Base-by-base conservation (phyloP, 495 filamentous ascomycete species). In the Xylaria acuta region DNA sequence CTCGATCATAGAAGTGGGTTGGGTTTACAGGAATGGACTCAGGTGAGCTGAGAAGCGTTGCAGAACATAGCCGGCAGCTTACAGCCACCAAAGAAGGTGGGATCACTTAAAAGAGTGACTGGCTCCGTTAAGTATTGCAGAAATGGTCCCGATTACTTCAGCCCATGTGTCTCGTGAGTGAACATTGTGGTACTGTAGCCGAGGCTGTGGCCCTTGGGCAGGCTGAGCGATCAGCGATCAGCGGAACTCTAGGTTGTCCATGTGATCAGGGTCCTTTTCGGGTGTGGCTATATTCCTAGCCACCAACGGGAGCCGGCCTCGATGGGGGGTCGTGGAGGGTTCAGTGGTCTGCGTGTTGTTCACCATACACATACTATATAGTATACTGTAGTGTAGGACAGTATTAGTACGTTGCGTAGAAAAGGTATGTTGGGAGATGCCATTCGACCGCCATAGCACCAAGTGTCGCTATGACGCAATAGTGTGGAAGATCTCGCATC, bases 401-500 rank as follows among this genome's bases (percentile, higher is more conserved):
- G 36, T 20, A 20, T 45, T 49, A 7, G 3, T 45, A 45, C 41
- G 12, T 27, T 6, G 1, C 9, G 49, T 25, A 53, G 49, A 49
- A 49, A 49, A 25, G n/a, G n/a, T 53, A 20, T 43, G 5, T 30
- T 5, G 20, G 22, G 34, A 11, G 41, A 64, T 34, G 27, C 22
- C 62, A 64, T 30, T 45, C 62, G n/a, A 45, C 43, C 45, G 63
- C 63, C 43, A 51, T 51, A 66, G 30, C 63, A 36, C 12, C 16
- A 22, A n/a, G 38, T 30, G 30, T 16, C 8, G 30, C 64, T 51
- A 66, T 66, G 64, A 66, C 64, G 64, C 32, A 66, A 38, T 8
- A 16, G 38, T 51, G 64, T 66, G 43, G 64, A 51, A 66, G 40
- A 51, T 53, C 64, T 36, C 20, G 64, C 64, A 53, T 36, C 64